phyloP scores from a whole-genome alignment of 148 eudicot species.

The Vaccinium myrtillus region DNA sequence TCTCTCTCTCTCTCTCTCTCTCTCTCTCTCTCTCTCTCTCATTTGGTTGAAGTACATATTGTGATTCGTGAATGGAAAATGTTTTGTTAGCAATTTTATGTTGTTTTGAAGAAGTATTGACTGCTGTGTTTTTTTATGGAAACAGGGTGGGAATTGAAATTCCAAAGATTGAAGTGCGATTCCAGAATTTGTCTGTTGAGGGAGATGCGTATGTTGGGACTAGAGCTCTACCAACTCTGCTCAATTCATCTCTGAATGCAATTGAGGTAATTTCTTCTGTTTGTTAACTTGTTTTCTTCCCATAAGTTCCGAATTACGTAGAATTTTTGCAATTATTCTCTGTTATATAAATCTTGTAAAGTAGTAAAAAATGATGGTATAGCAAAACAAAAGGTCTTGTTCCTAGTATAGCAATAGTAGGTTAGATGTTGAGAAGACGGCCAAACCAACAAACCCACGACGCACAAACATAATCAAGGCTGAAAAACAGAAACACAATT shows the following conservation, averaged over 20 bases:
- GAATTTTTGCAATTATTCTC: neutral
- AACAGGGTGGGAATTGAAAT: conserved; percentile 49
- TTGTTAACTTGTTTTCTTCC: neutral
- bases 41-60: neutral
- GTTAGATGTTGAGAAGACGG: neutral
- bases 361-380: neutral
- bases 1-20: neutral
- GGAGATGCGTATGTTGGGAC: conserved; percentile 44
- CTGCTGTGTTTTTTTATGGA: neutral
- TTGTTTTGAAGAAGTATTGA: neutral
- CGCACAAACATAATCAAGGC: no score
- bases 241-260: conserved; percentile 37
- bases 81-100: neutral
- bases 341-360: neutral
- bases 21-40: no score
- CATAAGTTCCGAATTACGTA: neutral
- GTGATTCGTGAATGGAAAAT: neutral
- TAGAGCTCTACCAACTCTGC: conserved; percentile 49
- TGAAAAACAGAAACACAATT: no score
- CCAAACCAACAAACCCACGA: no score
- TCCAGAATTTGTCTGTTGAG: conserved; percentile 35
- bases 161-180: conserved; percentile 49
- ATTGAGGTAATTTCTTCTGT: conserved; percentile 33
- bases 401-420: neutral
- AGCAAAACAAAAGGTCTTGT: neutral